Percentiles rank a stretch among this genome's conserved stretches.
phyloP scores from a whole-genome alignment of 1,284 basidiomycete species.

The Limonomyces culmigenus region DNA sequence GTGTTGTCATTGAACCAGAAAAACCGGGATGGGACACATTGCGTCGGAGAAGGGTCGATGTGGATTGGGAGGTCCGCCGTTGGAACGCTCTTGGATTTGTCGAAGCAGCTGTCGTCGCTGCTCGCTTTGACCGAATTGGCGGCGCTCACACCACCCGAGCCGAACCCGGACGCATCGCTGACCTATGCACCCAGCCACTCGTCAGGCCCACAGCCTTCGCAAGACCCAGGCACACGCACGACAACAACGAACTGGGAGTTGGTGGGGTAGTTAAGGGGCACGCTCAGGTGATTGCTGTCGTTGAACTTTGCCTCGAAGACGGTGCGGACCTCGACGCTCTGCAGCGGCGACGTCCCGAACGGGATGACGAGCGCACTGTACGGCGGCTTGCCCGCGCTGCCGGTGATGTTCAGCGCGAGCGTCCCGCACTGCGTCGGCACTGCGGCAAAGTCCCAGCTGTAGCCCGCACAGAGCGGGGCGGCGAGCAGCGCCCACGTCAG shows the following conservation, averaged over 20 bases:
- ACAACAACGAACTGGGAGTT: constrained; percentile 59
- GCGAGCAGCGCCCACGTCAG: too few relatives aligned
- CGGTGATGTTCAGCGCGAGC: constrained; percentile 36
- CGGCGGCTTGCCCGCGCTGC: constrained; percentile 37
- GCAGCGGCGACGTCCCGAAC: constrained; percentile 39
- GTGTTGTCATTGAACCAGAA: constrained; percentile 40
- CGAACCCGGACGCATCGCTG: constrained; percentile 53
- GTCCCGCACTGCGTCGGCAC: constrained; percentile 47
- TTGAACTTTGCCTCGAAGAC: constrained; percentile 40
- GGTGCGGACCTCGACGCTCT: constrained; percentile 44
- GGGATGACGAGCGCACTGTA: constrained; percentile 53
- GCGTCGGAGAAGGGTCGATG: too few relatives aligned
- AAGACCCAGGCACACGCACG: too few relatives aligned
- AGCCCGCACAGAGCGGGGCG: too few relatives aligned
- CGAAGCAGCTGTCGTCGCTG: constrained; percentile 49
- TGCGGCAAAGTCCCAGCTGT: constrained; percentile 40
- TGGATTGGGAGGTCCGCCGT: too few relatives aligned
- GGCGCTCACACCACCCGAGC: constrained; percentile 56
- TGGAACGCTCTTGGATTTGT: constrained; percentile 26
- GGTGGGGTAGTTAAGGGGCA: constrained; percentile 47
- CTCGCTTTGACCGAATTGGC: constrained; percentile 32
- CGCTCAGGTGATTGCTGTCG: constrained; percentile 23
- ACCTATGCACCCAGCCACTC: constrained; percentile 24
- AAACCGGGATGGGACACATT: too few relatives aligned
- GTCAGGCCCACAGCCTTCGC: too few relatives aligned